Conservation (phyloP, 495 filamentous ascomycete genomes). For the Melanomma pulvis-pyrius region DNA sequence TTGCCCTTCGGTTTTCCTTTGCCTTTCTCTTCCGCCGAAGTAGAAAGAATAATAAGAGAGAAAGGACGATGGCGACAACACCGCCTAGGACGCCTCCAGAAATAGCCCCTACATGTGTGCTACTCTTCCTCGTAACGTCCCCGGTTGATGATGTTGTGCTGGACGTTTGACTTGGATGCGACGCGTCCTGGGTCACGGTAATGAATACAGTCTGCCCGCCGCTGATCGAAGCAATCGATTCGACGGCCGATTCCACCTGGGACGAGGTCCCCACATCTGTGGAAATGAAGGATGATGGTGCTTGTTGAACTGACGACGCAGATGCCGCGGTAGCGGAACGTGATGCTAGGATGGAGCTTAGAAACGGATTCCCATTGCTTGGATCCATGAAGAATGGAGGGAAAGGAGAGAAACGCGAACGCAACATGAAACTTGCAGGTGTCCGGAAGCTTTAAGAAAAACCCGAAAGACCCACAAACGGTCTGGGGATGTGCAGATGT, state of each 20-base stretch:
- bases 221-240: slow-evolving; percentile 12
- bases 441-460: neutral
- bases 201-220: slow-evolving; percentile 14
- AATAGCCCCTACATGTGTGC: slow-evolving; percentile 15
- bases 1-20: slow-evolving; percentile 9
- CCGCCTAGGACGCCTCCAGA: slow-evolving; percentile 21
- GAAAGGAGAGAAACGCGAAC: neutral
- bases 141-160: neutral
- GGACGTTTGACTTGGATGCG: neutral
- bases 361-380: neutral
- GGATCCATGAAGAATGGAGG: neutral
- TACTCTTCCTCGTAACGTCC: neutral
- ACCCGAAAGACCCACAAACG: neutral
- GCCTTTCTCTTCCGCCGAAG: neutral
- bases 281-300: neutral
- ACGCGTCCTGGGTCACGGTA: slow-evolving; percentile 9
- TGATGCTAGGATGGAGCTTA: neutral
- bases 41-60: slow-evolving; percentile 8
- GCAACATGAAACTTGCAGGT: neutral
- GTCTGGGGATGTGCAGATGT: neutral
- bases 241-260: neutral
- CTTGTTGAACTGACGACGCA: neutral
- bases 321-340: neutral
- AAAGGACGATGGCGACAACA: neutral
- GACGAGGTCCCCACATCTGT: neutral